Evolutionary conservation across 2,329 filamentous ascomycete species (phyloP), one percentile per base, ranked within the genome.

Genomic region (Monilinia fructicola): DNA sequence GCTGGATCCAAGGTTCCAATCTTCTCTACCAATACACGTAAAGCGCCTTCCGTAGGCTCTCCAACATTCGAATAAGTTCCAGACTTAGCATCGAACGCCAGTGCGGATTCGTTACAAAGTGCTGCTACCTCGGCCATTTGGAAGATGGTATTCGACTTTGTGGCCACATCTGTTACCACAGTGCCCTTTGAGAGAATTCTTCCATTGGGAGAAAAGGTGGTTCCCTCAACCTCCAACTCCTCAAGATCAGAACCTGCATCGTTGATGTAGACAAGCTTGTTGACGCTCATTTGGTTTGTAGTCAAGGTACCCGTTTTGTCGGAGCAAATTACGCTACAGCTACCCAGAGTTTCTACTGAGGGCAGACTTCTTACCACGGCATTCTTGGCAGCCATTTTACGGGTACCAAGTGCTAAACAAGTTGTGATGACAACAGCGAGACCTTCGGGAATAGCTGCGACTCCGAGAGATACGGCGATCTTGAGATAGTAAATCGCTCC

Each of bases 401-500:
- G 89, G 5, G 96, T 99, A 73, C 96, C 95, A 42, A 99, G 85
- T 70, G 95, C 95, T 69, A 99, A 83, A 79, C 95, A 99, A 40
- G 95, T 98, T n/a, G 95, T 99, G 73, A 99, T 99, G 72, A 99
- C 96, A 64, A 98, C 95, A 42, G 95, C 95, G 55, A 99, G 85
- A 78, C 96, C 95, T 81, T 99, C 95, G 0, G 95, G 95, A 76
- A 99, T 99, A 71, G 96, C 95, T 56, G 95, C 95, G 53, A 99
- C 95, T 79, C 95, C 96, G 48, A 99, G 90, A 60, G 95, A 99
- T 53, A 99, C 96, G 53, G 95, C 95, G 77, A 99, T 99, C 84
- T 99, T 99, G 74, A 99, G 87, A 79, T 99, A 99, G 84, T 99
- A 99, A 76, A 99, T 98, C 68, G 95, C 95, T 68, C 95, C 95